Conservation (phyloP, 2,329 filamentous ascomycete genomes). For the Iodosphaeria phyllophila region DNA sequence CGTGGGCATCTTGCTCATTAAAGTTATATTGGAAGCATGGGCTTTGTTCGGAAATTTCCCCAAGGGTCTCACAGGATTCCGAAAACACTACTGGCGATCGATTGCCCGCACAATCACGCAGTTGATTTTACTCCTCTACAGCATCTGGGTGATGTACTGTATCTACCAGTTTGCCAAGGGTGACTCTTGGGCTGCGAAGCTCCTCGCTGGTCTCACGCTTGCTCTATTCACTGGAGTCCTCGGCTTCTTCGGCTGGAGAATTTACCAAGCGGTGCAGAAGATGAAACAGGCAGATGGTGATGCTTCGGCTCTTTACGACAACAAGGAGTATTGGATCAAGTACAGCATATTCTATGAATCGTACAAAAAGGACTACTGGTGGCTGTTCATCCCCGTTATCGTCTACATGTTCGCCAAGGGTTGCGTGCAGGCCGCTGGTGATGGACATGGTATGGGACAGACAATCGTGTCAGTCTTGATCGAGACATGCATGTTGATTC, state of each 20-base stretch:
- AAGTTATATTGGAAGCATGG: conserved; percentile 82
- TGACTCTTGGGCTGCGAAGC: conserved; percentile 85
- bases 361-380: conserved; percentile 92
- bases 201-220: conserved; percentile 66
- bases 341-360: conserved; percentile 96
- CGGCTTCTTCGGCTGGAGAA: conserved; percentile 69
- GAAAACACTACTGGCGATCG: conserved; percentile 90
- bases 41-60: conserved; percentile 80
- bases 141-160: conserved; percentile 89
- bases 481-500: conserved; percentile 57
- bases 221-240: conserved; percentile 64
- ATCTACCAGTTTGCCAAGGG: conserved; percentile 87
- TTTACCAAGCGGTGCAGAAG: conserved; percentile 55
- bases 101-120: conserved; percentile 79
- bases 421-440: conserved; percentile 63
- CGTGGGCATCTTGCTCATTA: conserved; percentile 73
- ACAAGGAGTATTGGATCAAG: conserved; percentile 83
- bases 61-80: conserved; percentile 60
- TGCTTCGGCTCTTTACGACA: conserved; percentile 54
- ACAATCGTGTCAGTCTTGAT: conserved; percentile 63
- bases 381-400: conserved; percentile 82
- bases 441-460: conserved; percentile 73
- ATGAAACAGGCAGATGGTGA: conserved; percentile 61
- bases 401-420: conserved; percentile 84
- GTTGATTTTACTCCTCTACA: conserved; percentile 79